A percentile compares a stretch with the other conserved stretches of the same genome.
Evolutionary conservation across 768 basidiomycete species (phyloP).

Genomic region (Lentinula lateritia): DNA sequence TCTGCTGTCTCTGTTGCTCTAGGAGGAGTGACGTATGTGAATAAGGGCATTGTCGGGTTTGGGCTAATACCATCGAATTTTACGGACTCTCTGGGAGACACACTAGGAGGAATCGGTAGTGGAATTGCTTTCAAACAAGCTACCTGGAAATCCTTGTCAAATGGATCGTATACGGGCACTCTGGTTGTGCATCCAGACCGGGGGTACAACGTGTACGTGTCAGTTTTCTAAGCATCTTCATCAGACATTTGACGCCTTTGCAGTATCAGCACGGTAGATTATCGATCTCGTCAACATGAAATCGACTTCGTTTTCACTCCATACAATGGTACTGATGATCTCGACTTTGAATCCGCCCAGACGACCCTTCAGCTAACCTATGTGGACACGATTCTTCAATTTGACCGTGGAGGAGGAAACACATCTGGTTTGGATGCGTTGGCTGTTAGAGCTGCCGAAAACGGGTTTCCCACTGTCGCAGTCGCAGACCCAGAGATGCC

Average conservation of each 20-base stretch:
- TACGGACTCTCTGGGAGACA: conserved; percentile 52
- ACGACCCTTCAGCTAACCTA: conserved; percentile 49
- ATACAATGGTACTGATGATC: conserved; percentile 39
- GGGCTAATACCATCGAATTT: conserved; percentile 57
- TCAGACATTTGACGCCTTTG: neutral
- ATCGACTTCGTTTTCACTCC: conserved; percentile 55
- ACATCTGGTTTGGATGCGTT: conserved; percentile 56
- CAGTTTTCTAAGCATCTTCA: neutral
- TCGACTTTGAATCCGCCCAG: conserved; percentile 45
- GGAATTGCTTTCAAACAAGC: conserved; percentile 52
- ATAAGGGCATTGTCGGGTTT: conserved; percentile 55
- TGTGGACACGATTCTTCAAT: conserved; percentile 40
- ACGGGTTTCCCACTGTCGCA: conserved; percentile 22
- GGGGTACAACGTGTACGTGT: conserved; percentile 52
- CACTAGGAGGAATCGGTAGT: conserved; percentile 58
- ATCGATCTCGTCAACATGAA: conserved; percentile 57
- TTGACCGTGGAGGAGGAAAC: conserved; percentile 36
- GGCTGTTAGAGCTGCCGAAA: conserved; percentile 35
- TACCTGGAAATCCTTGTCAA: conserved; percentile 28
- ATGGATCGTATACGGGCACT: conserved; percentile 43
- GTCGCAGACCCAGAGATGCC: conserved; percentile 41
- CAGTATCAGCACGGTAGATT: conserved; percentile 52
- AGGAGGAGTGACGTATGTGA: conserved; percentile 35
- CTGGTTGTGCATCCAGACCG: conserved; percentile 54
- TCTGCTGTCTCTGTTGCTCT: conserved; percentile 24